Evolutionary conservation across 106 monocot genomes (phyloP), one percentile per base, ranked within the genome.

Genomic region (Alisma plantagoaquatica): DNA sequence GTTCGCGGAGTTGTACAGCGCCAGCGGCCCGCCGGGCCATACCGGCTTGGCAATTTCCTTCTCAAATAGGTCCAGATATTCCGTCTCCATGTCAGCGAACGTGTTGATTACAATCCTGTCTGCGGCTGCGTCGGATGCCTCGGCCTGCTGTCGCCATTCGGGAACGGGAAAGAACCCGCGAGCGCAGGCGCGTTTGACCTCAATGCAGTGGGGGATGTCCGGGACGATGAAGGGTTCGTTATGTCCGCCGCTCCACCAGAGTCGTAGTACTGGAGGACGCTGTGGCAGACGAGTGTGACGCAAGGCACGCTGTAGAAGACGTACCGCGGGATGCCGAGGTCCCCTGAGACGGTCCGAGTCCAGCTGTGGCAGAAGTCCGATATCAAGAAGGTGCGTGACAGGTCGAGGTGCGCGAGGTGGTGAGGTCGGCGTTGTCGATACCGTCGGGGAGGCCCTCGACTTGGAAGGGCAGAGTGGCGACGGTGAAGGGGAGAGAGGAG

Each of bases 391-490:
- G 33, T 46, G 3, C 65, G 69, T 2, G 28, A 55, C 1, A n/a
- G n/a, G 15, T 76, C 31, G 44, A 49, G 38, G 7, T 4, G 0
- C 21, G 53, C 29, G 21, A 84, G 49, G 10, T 68, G 75, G 20
- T n/a, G n/a, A n/a, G 6, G 31, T 73, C 73, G 21, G 64, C 0
- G 55, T 43, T 67, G 43, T 76, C 85, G 49, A 63, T 62, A 3
- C 79, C 79, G 0, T 75, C 72, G 1, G 79, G 75, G 1, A 84
- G 53, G 1, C 84, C 75, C 11, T 35, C 54, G 38, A 69, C 69
- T 12, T 41, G 31, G 45, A 41, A 38, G 0, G 84, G 79, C 49
- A 84, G 33, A 84, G 55, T n/a, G 49, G 55, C 32, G 69, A 22
- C 54, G 41, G 28, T 76, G 49, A 1, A 44, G 44, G 25, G 66